Evolutionary conservation across 208 protist species (phyloP), one percentile per base, ranked within the genome.

Genomic region (Novymonas esmeraldas): DNA sequence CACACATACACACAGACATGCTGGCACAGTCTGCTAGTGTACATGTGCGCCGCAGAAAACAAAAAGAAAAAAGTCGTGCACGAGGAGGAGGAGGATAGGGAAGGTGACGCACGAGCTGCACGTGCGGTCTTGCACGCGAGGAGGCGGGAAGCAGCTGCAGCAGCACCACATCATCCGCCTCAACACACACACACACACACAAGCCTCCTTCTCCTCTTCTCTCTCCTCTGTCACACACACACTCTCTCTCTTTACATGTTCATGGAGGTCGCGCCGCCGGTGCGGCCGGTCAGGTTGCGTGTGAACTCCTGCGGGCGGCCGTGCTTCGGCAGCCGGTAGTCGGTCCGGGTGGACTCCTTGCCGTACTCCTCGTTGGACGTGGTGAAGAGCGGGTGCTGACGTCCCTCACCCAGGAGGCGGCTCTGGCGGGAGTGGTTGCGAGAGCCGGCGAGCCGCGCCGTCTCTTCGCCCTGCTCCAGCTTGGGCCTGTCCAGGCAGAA

Each of bases 401-500:
- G 64, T 28, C 44, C 54, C 59, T 79, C 60, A 14, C 80, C 79
- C n/a, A 89, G 71, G 3, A 91, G 58, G 34, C 77, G 75, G 54
- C 79, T 87, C 29, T 72, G 69, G 39, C 76, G 81, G 0, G 76
- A 87, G 20, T 79, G 45, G 36, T 59, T 46, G 10, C 56, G 70
- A 28, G 81, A 86, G 10, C 78, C 83, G 36, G 29, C 18, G 54
- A 79, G 38, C 42, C 68, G 63, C 29, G 18, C 42, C 16, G 54
- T 34, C 58, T 82, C 78, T 31, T 78, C 76, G 31, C 79, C 80
- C 16, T 58, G 44, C 31, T 71, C 68, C 28, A 81, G 42, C 68
- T 81, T 81, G 22, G 90, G 86, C 2, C 86, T 78, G 59, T 96
- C 90, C 13, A 96, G 81, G 44, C 75, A 92, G 62, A 93, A 96